A percentile compares a stretch with the other conserved stretches of the same genome.
phyloP scores from a whole-genome alignment of 352 stramenopile species.

The Pythium phragmitis region DNA sequence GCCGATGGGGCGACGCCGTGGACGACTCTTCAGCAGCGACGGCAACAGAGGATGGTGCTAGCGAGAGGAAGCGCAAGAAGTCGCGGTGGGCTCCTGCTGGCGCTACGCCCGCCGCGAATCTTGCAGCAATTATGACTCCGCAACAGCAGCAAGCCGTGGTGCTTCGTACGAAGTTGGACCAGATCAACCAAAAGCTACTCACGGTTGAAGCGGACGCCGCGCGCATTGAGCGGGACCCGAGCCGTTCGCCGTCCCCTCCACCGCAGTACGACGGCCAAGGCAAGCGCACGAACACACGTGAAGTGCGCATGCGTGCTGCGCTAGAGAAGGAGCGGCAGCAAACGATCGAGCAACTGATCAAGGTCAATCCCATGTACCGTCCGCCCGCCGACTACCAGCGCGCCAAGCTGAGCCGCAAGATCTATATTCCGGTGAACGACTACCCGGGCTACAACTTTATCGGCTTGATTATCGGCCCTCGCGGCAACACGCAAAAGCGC shows the following conservation, averaged over 20 bases:
- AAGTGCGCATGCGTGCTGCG: constrained; percentile 92
- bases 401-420: constrained; percentile 94
- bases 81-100: constrained; percentile 69
- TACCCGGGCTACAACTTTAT: constrained; percentile 99
- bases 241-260: constrained; percentile 89
- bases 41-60: constrained; percentile 20
- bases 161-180: constrained; percentile 71
- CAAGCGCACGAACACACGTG: constrained; percentile 96
- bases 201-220: constrained; percentile 84
- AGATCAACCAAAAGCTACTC: constrained; percentile 65
- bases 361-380: constrained; percentile 92
- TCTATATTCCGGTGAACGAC: constrained; percentile 97
- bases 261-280: constrained; percentile 96
- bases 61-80: constrained; percentile 76
- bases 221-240: constrained; percentile 83
- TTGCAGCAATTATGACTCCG: constrained; percentile 35
- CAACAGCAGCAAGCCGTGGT: constrained; percentile 75
- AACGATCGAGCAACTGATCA: constrained; percentile 95
- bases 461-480: constrained; percentile 98
- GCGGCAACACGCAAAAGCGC: constrained; percentile 98
- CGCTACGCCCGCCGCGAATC: constrained; percentile 39
- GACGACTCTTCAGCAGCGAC: constrained; percentile 26
- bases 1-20: constrained; percentile 80
- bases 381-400: constrained; percentile 88
- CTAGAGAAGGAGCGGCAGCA: constrained; percentile 90